Percentiles rank a stretch among this genome's conserved stretches.
phyloP scores from a whole-genome alignment of 2,329 filamentous ascomycete genomes.

The Plectosphaerella plurivora region DNA sequence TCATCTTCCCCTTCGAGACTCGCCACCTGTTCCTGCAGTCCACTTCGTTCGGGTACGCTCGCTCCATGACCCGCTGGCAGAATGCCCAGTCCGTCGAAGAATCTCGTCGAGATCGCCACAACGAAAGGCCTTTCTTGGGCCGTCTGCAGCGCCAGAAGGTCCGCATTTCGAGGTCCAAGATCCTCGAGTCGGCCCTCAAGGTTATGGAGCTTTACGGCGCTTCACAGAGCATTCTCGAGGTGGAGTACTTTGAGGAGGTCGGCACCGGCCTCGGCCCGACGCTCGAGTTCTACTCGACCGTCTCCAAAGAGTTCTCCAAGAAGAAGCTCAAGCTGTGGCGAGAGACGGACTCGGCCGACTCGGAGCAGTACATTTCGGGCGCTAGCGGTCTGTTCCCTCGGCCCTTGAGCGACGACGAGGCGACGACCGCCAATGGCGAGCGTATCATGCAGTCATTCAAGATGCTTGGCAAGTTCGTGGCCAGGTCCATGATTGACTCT shows the following conservation, averaged over 20 bases:
- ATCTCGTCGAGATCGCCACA: slow-evolving; percentile 74
- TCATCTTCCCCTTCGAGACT: slow-evolving; percentile 97
- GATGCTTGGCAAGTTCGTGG: slow-evolving; percentile 94
- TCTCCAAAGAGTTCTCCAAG: slow-evolving; percentile 95
- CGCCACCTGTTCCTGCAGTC: slow-evolving; percentile 95
- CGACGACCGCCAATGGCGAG: slow-evolving; percentile 72
- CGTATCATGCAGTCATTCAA: slow-evolving; percentile 86
- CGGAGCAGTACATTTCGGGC: slow-evolving; percentile 79
- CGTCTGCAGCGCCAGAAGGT: slow-evolving; percentile 94
- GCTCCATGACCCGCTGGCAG: slow-evolving; percentile 97
- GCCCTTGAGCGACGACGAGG: slow-evolving; percentile 77
- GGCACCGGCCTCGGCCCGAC: slow-evolving; percentile 94
- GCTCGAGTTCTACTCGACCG: slow-evolving; percentile 94
- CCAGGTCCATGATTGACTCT: slow-evolving; percentile 96
- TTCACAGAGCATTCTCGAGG: slow-evolving; percentile 92
- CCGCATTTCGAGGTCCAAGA: slow-evolving; percentile 91
- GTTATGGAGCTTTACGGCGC: slow-evolving; percentile 98
- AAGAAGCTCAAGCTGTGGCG: slow-evolving; percentile 97
- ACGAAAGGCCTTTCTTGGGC: slow-evolving; percentile 87
- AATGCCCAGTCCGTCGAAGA: slow-evolving; percentile 82
- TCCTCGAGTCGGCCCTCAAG: slow-evolving; percentile 93
- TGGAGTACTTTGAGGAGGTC: slow-evolving; percentile 98
- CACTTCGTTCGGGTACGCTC: slow-evolving; percentile 94
- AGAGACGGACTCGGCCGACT: slow-evolving; percentile 72
- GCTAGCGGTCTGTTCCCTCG: slow-evolving; percentile 85